Evolutionary conservation across 2,329 filamentous ascomycete species (phyloP).

Genomic region (Scytalidium sp.): DNA sequence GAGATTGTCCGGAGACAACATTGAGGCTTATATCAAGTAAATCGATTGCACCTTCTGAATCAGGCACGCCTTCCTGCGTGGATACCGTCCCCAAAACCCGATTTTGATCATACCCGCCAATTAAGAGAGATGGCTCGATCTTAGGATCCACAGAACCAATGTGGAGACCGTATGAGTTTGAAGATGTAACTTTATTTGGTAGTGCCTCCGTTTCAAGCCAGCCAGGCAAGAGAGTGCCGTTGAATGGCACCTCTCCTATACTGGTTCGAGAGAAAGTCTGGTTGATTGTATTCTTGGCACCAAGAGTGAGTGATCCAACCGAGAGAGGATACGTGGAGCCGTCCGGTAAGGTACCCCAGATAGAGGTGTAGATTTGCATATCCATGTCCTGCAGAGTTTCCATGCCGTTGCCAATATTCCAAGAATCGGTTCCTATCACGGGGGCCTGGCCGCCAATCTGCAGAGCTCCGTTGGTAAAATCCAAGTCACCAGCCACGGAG

Average conservation of each 20-base stretch:
- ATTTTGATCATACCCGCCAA: slow-evolving; percentile 16
- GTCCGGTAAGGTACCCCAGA: slow-evolving; percentile 4
- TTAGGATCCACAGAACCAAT: slow-evolving; percentile 12
- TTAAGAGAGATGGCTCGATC: slow-evolving; percentile 9
- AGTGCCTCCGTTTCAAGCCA: slow-evolving; percentile 1
- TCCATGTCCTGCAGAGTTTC: background rate
- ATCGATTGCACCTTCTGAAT: slow-evolving; percentile 8
- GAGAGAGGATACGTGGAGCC: slow-evolving; percentile 5
- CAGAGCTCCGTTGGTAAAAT: slow-evolving; percentile 5
- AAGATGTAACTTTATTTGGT: slow-evolving; percentile 1
- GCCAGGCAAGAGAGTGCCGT: slow-evolving; percentile 7
- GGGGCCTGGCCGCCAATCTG: background rate
- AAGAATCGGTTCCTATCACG: background rate
- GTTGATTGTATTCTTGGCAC: slow-evolving; percentile 8
- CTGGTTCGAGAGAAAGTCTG: slow-evolving; percentile 4
- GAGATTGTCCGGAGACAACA: slow-evolving; percentile 9
- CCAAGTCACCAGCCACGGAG: background rate
- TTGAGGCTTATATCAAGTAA: slow-evolving; percentile 13
- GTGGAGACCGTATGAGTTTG: slow-evolving; percentile 16
- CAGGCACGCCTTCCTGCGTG: slow-evolving; percentile 4
- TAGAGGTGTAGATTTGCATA: background rate
- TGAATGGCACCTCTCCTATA: background rate
- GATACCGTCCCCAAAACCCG: slow-evolving; percentile 11
- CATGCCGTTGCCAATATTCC: background rate
- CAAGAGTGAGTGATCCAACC: slow-evolving; percentile 12